Evolutionary conservation across 2,329 filamentous ascomycete species (phyloP).

Genomic region (Knoxdaviesia proteae): DNA sequence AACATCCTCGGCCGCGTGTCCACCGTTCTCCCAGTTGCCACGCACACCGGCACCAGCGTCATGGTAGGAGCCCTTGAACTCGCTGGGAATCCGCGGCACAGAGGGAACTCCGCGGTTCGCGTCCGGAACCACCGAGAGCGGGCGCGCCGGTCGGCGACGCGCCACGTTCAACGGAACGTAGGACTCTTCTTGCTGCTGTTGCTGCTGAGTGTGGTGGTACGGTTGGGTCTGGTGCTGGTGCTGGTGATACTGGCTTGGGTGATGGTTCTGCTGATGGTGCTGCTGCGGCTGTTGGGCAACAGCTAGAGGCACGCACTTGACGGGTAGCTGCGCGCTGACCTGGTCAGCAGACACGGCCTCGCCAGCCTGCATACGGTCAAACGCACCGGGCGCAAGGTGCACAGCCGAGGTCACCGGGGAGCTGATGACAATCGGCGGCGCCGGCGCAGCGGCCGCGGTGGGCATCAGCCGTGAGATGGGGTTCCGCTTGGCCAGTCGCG

Average conservation of each 20-base stretch:
- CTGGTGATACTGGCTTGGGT: constrained; percentile 2
- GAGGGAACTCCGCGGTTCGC: constrained; percentile 24
- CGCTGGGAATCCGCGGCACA: constrained; percentile 21
- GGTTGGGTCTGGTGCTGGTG: constrained; percentile 2
- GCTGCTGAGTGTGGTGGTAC: constrained; percentile 7
- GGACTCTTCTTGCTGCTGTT: constrained; percentile 7
- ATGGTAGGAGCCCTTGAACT: constrained; percentile 9
- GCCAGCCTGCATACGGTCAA: constrained; percentile 4
- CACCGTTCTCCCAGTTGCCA: no score
- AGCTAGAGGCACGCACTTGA: neutral
- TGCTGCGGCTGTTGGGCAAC: constrained; percentile 1
- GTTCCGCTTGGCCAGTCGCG: neutral
- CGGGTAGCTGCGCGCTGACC: neutral
- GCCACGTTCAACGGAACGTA: constrained; percentile 7
- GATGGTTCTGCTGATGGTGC: neutral
- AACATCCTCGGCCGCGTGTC: no score
- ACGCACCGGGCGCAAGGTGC: constrained; percentile 3
- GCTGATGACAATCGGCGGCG: neutral
- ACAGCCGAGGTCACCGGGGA: constrained; percentile 2
- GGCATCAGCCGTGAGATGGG: neutral
- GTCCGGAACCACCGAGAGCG: constrained; percentile 21
- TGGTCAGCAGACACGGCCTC: neutral
- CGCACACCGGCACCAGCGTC: no score
- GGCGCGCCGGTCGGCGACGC: constrained; percentile 8
- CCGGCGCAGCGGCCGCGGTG: neutral